Evolutionary conservation across 257 asterid genomes (phyloP), one percentile per base, ranked within the genome.

Genomic region (Pogostemon cablin): DNA sequence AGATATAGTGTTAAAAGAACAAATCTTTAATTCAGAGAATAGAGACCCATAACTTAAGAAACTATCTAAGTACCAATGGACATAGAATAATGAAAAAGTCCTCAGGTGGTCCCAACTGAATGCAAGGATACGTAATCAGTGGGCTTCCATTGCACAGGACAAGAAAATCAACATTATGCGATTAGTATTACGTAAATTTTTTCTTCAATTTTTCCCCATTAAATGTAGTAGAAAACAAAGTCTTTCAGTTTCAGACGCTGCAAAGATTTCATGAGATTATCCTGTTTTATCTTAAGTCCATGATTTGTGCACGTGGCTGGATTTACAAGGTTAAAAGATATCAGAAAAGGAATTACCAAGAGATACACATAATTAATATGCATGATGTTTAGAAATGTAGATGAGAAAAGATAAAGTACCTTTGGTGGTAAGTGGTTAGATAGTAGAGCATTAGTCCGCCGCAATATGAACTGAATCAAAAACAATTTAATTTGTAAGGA

Each of bases 351-450:
- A 25, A 25, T 25, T 25, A 25, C 32, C 32, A 0, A 25, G 32
- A 25, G 32, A 25, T 25, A 25, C 32, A 25, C 32, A 25, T 25
- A 62, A 17, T 65, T 40, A 11, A 10, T 61, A 54, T 3, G 67
- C 10, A 71, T 49, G 34, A 35, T 17, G 59, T 66, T 11, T 35
- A 60, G 41, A 52, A 37, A 65, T 65, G 72, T 11, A 48, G 70
- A 56, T 49, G 40, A 68, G 46, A 67, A 3, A 43, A 60, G 34
- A 11, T 72, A 54, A 44, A 62, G 78, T 87, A 91, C 99, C 99
- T 93, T 93, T 9, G 99, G 99, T 37, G 99, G 99, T 77, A 93
- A 86, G 89, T 93, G 99, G 77, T 91, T 93, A 20, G 99, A 93
- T 46, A 91, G 81, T 61, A 93, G 78, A n/a, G 96, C 84, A 83